Base-by-base conservation (phyloP, 2,329 filamentous ascomycete genomes). In the Fulvia fulva region DNA sequence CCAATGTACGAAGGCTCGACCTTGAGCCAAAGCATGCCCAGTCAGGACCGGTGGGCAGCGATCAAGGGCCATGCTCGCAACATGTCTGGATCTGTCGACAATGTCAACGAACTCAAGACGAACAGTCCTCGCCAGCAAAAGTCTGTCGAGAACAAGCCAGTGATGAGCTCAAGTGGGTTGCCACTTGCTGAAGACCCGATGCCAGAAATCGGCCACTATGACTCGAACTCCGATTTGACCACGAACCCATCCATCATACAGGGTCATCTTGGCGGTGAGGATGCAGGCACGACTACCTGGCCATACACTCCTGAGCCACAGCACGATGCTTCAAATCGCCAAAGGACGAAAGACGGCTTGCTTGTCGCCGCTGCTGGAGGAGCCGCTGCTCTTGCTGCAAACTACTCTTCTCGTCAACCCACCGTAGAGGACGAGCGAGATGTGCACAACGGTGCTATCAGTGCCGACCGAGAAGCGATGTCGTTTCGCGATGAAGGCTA, bases 211-310 rank as follows among this genome's bases (percentile, higher is more conserved):
- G 90, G 88, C 3, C 88, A 90, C 63, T 80, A 77, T 47, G 82
- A 83, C 57, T 75, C 78, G 43, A 77, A 79, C 53, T 82, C 79
- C 22, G 91, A 95, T 61, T 81, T 90, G 16, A 87, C 85, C 47
- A 96, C 91, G 19, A 95, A 95, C 69, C 91, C 91, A 3, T 96
- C 92, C 0, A 81, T 92, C 51, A 85, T 95, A 43, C 83, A 91
- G 64, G 90, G 89, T 19, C 87, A 87, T 0, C 82, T 88, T 51
- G 86, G 84, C 52, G 83, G 80, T 37, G 81, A 81, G 54, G 80
- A 76, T 37, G 83, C 79, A 47, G 81, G 80, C 9, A 85, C 81
- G 47, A 62, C 65, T 21, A 68, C 66, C 5, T 73, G 70, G 70
- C 70, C 70, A 5, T 73, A 73, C 47, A 68, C 68, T 2, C 68